Evolutionary conservation across 164 flowering plant genomes (phyloP), one percentile per base, ranked within the genome.

Genomic region (Santalum album): DNA sequence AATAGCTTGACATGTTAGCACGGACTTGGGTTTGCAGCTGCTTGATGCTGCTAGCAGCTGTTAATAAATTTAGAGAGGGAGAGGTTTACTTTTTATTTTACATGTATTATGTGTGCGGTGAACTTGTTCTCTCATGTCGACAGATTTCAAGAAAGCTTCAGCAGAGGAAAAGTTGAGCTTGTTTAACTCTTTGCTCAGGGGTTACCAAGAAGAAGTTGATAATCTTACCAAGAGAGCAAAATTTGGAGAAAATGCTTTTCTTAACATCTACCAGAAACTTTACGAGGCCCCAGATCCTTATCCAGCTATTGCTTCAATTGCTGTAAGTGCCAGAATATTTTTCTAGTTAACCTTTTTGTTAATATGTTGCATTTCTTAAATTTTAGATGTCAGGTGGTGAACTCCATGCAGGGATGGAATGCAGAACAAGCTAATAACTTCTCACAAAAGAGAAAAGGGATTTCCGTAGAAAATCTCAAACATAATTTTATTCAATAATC

Each of bases 281-380:
- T 94, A 87, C 68, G 99, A 90, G 74, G 99, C 99, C 59, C 97
- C 95, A 45, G 99, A 94, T 76, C 99, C 99, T 54, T 94, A 83
- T 70, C 99, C 95, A 7, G 83, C 87, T 67, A 84, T 94, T 72
- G 81, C 87, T 68, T 90, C 96, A 36, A 74, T 83, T 64, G 69
- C 86, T 61, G 99, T 94, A 75, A 78, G 91, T 81, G 29, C 51
- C 36, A 20, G 18, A 29, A 29, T 29, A 29, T 29, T 29, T 29
- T 10, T 38, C 14, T 38, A 14, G 14, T 38, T 14, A 38, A 11
- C 42, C 17, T 38, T 38, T 38, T 38, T 10, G 16, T 38, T 15
- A 38, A 11, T 38, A 9, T 29, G 34, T 29, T 29, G 34, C 34
- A n/a, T n/a, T n/a, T n/a, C n/a, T n/a, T n/a, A n/a, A n/a, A n/a